phyloP scores from a whole-genome alignment of 768 basidiomycete species.

The Leccinum aurantiacum region DNA sequence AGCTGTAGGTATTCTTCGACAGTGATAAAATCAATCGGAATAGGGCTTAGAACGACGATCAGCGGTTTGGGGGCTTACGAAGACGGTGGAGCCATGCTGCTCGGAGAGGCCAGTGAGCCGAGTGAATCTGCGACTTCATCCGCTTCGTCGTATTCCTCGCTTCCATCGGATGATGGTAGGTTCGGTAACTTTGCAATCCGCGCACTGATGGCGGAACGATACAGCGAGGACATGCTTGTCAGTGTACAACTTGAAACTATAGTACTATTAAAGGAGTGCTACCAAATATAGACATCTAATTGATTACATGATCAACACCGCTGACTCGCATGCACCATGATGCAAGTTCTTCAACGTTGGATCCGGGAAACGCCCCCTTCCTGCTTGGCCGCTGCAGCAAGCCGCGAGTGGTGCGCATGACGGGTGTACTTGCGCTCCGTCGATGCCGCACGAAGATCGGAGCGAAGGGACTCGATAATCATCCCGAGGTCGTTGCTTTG shows the following conservation, averaged over 20 bases:
- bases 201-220: conserved; percentile 75
- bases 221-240: conserved; percentile 61
- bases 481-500: not conserved
- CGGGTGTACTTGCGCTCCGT: not conserved
- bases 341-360: not conserved
- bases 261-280: not conserved
- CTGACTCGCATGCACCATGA: no score
- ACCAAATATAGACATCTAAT: not conserved
- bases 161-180: conserved; percentile 45
- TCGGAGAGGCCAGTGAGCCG: conserved; percentile 51
- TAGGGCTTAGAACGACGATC: conserved; percentile 2
- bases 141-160: conserved; percentile 39
- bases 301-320: conserved; percentile 3
- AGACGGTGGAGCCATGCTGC: conserved; percentile 59
- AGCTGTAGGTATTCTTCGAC: conserved; percentile 27
- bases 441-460: not conserved
- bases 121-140: conserved; percentile 59
- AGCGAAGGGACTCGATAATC: conserved; percentile 4
- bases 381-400: not conserved
- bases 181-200: conserved; percentile 73
- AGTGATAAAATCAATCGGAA: conserved; percentile 15
- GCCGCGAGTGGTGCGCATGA: not conserved
- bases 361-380: not conserved
- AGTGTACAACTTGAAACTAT: not conserved
- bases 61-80: conserved; percentile 44